phyloP scores from a whole-genome alignment of 352 stramenopile genomes.

The Phytophthora cajani region DNA sequence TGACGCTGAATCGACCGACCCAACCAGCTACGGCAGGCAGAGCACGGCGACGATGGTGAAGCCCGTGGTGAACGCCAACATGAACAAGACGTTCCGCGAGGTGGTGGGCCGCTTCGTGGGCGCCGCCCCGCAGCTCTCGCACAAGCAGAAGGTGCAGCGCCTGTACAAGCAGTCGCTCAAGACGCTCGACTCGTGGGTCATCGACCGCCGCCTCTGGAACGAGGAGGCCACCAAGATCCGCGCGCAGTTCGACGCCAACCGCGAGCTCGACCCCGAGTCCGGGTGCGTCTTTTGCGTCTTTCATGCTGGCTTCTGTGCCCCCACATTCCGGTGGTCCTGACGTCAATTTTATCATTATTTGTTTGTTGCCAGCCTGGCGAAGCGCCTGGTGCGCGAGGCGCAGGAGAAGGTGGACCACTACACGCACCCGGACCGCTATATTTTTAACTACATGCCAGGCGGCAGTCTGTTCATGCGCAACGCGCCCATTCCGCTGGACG shows the following conservation, averaged over 20 bases:
- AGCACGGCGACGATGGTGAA: constrained; percentile 58
- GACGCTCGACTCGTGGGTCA: constrained; percentile 93
- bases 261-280: constrained; percentile 57
- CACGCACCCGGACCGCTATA: constrained; percentile 97
- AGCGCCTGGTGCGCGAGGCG: constrained; percentile 90
- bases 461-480: constrained; percentile 99
- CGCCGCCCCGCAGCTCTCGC: constrained; percentile 70
- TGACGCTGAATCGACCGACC: background rate
- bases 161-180: constrained; percentile 97
- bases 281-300: constrained; percentile 42
- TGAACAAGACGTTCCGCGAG: constrained; percentile 87
- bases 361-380: constrained; percentile 54
- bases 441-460: constrained; percentile 98
- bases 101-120: constrained; percentile 75
- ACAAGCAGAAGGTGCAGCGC: constrained; percentile 90
- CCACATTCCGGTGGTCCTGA: constrained; percentile 40
- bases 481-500: constrained; percentile 94
- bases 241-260: constrained; percentile 92
- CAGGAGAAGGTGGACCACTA: constrained; percentile 94
- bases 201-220: constrained; percentile 96
- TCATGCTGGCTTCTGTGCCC: background rate
- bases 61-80: constrained; percentile 79
- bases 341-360: background rate
- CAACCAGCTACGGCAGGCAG: background rate
- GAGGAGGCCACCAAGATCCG: constrained; percentile 94